phyloP scores from a whole-genome alignment of 768 basidiomycete species.

The Lentinula lateritia region DNA sequence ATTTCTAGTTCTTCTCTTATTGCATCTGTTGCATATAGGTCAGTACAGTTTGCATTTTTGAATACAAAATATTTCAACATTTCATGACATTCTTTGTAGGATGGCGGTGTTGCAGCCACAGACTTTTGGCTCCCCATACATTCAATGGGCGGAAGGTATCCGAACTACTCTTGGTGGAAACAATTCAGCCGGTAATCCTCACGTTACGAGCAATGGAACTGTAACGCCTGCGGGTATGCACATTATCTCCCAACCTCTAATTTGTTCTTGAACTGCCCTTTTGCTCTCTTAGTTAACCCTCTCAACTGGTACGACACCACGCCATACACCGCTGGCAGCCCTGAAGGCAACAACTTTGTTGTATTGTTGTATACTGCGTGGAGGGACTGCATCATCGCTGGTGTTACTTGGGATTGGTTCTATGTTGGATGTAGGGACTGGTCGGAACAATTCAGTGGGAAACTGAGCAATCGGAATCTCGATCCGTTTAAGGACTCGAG shows the following conservation, averaged over 20 bases:
- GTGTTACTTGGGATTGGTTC: too few species aligned
- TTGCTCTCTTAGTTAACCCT: slow-evolving; percentile 4
- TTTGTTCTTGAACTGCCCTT: neutral
- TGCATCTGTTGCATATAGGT: slow-evolving; percentile 8
- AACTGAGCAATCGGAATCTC: too few species aligned
- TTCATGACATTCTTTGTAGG: neutral
- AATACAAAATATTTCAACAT: neutral
- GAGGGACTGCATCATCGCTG: slow-evolving; percentile 17
- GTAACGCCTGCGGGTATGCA: slow-evolving; percentile 5
- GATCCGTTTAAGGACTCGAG: too few species aligned
- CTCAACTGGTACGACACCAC: slow-evolving; percentile 7
- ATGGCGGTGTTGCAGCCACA: slow-evolving; percentile 10
- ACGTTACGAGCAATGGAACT: slow-evolving; percentile 9
- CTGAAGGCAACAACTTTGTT: slow-evolving; percentile 42
- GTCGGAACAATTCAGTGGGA: too few species aligned
- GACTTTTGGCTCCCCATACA: neutral
- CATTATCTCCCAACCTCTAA: neutral
- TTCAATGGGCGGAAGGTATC: slow-evolving; percentile 8
- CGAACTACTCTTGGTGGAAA: neutral
- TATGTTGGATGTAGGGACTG: too few species aligned
- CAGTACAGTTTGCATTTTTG: neutral
- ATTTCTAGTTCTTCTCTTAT: slow-evolving; percentile 9
- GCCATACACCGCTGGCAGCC: slow-evolving; percentile 10
- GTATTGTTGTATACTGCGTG: slow-evolving; percentile 36
- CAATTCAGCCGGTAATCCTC: slow-evolving; percentile 6